Conservation (phyloP, 805 yeast genomes). For the Candida chilensis region DNA sequence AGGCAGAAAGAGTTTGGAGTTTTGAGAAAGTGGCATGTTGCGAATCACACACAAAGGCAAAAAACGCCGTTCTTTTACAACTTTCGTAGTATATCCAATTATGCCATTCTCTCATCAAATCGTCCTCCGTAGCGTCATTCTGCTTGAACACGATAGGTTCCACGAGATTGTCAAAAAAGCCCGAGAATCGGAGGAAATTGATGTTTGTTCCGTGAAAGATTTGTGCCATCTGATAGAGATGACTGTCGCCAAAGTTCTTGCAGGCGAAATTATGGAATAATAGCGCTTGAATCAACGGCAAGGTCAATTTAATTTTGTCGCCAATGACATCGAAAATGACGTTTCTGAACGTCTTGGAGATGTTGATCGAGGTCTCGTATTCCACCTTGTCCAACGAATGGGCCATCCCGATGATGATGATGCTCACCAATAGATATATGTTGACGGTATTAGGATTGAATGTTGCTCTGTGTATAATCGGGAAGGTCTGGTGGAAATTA, state of each 20-base stretch:
- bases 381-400: constrained; percentile 5
- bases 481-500: constrained; percentile 22
- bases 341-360: constrained; percentile 10
- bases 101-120: too few species aligned
- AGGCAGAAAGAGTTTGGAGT: constrained; percentile 23
- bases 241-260: constrained; percentile 11
- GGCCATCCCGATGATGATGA: constrained; percentile 12
- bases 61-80: constrained; percentile 29
- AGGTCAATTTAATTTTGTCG: constrained; percentile 5
- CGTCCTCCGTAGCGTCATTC: constrained; percentile 1
- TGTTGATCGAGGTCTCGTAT: constrained; percentile 5
- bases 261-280: constrained; percentile 12
- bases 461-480: constrained; percentile 26
- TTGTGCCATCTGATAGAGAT: constrained; percentile 7
- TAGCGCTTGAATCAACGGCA: constrained; percentile 12
- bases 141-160: too few species aligned
- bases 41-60: constrained; percentile 30
- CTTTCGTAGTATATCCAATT: constrained; percentile 38
- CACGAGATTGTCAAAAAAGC: constrained; percentile 4
- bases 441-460: too few species aligned
- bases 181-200: constrained; percentile 9
- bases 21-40: constrained; percentile 24
- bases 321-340: constrained; percentile 6
- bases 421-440: too few species aligned
- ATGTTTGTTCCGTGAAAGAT: constrained; percentile 12